Evolutionary conservation across 2,329 filamentous ascomycete genomes (phyloP).

Genomic region (Coniella vitis): DNA sequence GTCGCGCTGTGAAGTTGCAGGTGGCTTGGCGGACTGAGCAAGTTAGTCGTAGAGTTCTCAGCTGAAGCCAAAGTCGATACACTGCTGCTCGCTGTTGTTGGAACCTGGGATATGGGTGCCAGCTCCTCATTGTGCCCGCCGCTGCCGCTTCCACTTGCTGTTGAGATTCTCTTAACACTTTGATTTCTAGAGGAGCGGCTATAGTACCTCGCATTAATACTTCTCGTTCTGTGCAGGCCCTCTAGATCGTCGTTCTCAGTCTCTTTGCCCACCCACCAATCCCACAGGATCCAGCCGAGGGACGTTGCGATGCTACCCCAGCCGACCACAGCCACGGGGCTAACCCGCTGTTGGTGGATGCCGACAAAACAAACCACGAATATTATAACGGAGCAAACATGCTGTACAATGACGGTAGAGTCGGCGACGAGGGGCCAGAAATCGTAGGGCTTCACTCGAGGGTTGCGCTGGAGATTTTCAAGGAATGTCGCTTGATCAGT

Average conservation of each 20-base stretch:
- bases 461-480: slow-evolving; percentile 91
- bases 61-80: slow-evolving; percentile 29
- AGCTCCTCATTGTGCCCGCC: slow-evolving; percentile 13
- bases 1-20: slow-evolving; percentile 20
- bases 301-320: slow-evolving; percentile 79
- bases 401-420: slow-evolving; percentile 93
- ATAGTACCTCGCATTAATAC: slow-evolving; percentile 23
- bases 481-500: slow-evolving; percentile 96
- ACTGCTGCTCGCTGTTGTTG: slow-evolving; percentile 17
- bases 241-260: slow-evolving; percentile 41
- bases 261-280: slow-evolving; percentile 72
- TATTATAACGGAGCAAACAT: slow-evolving; percentile 89
- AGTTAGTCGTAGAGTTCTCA: slow-evolving; percentile 41
- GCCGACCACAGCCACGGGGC: slow-evolving; percentile 79
- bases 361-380: slow-evolving; percentile 91
- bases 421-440: slow-evolving; percentile 97
- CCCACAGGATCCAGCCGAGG: slow-evolving; percentile 85
- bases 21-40: slow-evolving; percentile 23
- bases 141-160: slow-evolving; percentile 20
- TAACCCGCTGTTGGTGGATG: slow-evolving; percentile 82
- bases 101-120: slow-evolving; percentile 7
- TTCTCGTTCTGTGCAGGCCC: slow-evolving; percentile 28
- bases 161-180: slow-evolving; percentile 19
- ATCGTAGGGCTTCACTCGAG: slow-evolving; percentile 87
- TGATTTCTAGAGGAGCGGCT: slow-evolving; percentile 22